A percentile compares a stretch with the other conserved stretches of the same genome.
These are phyloP conservation scores for Labyrinthula sp. DNA, from an alignment of 352 stramenopile species.

Conservation along the genomic window DNA sequence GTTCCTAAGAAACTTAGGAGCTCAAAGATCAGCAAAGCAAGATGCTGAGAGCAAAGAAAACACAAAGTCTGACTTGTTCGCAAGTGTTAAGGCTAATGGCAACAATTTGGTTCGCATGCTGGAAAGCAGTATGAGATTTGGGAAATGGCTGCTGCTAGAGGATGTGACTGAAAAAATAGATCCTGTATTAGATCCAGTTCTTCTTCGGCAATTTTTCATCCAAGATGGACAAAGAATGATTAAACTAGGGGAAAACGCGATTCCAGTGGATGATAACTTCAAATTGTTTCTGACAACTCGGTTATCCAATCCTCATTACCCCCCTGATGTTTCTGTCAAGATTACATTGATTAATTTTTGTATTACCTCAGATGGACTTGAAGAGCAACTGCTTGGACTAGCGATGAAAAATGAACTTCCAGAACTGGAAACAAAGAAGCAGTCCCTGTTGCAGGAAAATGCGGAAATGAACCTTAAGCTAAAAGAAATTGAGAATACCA, in stretches of 20 bases:
- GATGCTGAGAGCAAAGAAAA: slow-evolving; percentile 58
- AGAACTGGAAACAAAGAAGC: slow-evolving; percentile 65
- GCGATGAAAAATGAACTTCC: slow-evolving; percentile 74
- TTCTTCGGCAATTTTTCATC: slow-evolving; percentile 76
- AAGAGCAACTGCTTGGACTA: slow-evolving; percentile 84
- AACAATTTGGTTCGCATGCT: slow-evolving; percentile 73
- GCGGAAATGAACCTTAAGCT: slow-evolving; percentile 75
- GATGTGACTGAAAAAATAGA: slow-evolving; percentile 76
- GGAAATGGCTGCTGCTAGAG: slow-evolving; percentile 69
- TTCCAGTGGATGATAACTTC: slow-evolving; percentile 78
- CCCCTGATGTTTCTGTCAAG: slow-evolving; percentile 77
- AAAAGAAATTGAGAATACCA: slow-evolving; percentile 91
- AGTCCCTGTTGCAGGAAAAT: slow-evolving; percentile 74
- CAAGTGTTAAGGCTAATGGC: slow-evolving; percentile 71
- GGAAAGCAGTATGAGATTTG: slow-evolving; percentile 84
- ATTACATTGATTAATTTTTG: slow-evolving; percentile 90
- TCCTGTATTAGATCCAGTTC: slow-evolving; percentile 63
- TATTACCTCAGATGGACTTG: slow-evolving; percentile 71
- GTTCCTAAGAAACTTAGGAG: slow-evolving; percentile 77
- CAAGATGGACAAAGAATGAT: slow-evolving; percentile 60
- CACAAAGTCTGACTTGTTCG: slow-evolving; percentile 62
- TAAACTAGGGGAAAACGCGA: slow-evolving; percentile 67
- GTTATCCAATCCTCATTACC: slow-evolving; percentile 76
- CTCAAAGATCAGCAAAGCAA: slow-evolving; percentile 31
- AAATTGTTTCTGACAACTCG: slow-evolving; percentile 83